phyloP scores from a whole-genome alignment of 345 rosid genomes.

The Lenwebbia sp. region DNA sequence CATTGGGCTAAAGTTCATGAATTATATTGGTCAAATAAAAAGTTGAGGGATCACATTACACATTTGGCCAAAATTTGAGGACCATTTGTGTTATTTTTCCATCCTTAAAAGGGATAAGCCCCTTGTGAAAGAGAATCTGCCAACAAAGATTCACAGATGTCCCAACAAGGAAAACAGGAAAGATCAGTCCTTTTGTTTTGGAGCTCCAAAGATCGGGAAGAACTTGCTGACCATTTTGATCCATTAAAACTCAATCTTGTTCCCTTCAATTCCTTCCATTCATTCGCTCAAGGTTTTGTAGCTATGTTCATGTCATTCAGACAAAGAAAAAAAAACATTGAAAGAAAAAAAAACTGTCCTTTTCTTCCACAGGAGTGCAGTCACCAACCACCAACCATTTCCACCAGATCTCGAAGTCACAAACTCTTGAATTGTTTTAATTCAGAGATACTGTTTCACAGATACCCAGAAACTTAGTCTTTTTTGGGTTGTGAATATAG shows the following conservation, averaged over 20 bases:
- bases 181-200: neutral
- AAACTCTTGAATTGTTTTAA: neutral
- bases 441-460: neutral
- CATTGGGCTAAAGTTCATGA: too few species aligned
- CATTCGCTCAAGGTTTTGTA: conserved; percentile 2
- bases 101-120: conserved; percentile 31
- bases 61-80: too few species aligned
- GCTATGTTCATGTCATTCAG: conserved; percentile 1
- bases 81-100: too few species aligned
- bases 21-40: too few species aligned
- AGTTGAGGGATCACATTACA: too few species aligned
- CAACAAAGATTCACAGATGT: conserved; percentile 25
- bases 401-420: conserved; percentile 15
- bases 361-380: conserved; percentile 23
- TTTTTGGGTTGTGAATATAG: neutral
- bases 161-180: neutral
- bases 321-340: neutral
- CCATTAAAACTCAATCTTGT: conserved; percentile 68
- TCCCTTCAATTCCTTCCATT: conserved; percentile 41
- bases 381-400: conserved; percentile 23
- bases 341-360: conserved; percentile 2
- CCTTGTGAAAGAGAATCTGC: conserved; percentile 51
- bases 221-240: conserved; percentile 21
- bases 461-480: neutral
- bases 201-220: neutral